These are phyloP conservation scores for Helminthosporium solani DNA, from an alignment of 2,329 filamentous ascomycete species.

Conservation along the genomic window DNA sequence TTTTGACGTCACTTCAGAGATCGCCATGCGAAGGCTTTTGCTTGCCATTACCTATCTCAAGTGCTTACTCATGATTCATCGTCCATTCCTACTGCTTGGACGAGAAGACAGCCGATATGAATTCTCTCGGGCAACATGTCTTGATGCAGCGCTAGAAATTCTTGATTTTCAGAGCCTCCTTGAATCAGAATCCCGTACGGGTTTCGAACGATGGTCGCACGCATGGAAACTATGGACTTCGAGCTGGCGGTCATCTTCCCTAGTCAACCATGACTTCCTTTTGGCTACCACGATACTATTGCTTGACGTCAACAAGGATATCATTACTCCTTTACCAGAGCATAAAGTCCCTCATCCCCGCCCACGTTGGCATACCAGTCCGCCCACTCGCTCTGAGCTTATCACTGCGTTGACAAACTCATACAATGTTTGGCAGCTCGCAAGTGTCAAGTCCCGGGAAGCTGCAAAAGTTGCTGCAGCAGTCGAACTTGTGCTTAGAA, in stretches of 20 bases:
- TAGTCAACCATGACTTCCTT: conserved; percentile 50
- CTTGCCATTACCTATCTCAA: conserved; percentile 37
- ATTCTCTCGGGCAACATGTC: conserved; percentile 46
- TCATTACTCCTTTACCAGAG: conserved; percentile 16
- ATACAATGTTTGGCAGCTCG: conserved; percentile 27
- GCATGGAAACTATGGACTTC: conserved; percentile 42
- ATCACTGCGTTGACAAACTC: conserved; percentile 22
- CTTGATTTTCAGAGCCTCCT: conserved; percentile 48
- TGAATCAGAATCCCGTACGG: conserved; percentile 44
- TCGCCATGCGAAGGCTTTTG: conserved; percentile 30
- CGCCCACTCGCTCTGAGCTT: conserved; percentile 28
- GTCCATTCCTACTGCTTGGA: conserved; percentile 38
- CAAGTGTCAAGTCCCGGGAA: conserved; percentile 31
- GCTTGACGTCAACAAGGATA: conserved; percentile 43
- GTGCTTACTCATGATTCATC: conserved; percentile 39
- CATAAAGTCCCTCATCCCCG: conserved; percentile 5
- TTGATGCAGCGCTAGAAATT: conserved; percentile 49
- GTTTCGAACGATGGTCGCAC: conserved; percentile 32
- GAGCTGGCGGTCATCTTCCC: conserved; percentile 47
- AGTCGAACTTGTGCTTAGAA: conserved; percentile 29
- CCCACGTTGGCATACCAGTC: conserved; percentile 17
- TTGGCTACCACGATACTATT: conserved; percentile 52
- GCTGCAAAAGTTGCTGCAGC: conserved; percentile 32
- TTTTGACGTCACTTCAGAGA: conserved; percentile 13
- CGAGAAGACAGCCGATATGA: conserved; percentile 40